These are phyloP conservation scores for Amanita fuliginea DNA, from an alignment of 768 basidiomycete genomes.

Conservation along the genomic window DNA sequence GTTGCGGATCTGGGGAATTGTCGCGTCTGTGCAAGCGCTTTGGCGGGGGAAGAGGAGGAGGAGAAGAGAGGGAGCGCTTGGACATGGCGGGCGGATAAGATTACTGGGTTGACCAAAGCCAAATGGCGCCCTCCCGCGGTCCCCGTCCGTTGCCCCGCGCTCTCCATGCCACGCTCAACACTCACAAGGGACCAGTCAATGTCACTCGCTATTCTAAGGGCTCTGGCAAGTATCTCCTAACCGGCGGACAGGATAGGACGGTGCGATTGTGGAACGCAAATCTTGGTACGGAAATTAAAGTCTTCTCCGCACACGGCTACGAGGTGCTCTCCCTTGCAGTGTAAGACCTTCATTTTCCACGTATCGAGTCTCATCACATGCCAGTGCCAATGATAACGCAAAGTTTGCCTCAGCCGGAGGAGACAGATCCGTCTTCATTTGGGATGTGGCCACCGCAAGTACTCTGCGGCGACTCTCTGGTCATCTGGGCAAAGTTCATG, in stretches of 20 bases:
- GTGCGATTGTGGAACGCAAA: conserved; percentile 87
- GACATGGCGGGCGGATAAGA: conserved; percentile 22
- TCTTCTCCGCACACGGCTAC: conserved; percentile 87
- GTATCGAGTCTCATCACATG: not conserved
- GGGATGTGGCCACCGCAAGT: conserved; percentile 88
- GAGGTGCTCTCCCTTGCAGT: conserved; percentile 88
- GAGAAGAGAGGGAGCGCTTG: conserved; percentile 40
- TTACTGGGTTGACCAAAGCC: not conserved
- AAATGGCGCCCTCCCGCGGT: conserved; percentile 46
- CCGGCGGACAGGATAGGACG: conserved; percentile 86
- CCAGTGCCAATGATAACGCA: conserved; percentile 84
- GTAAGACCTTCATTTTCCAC: conserved; percentile 33
- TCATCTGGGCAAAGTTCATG: conserved; percentile 85
- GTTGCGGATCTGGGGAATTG: conserved; percentile 5
- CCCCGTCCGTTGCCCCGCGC: conserved; percentile 34
- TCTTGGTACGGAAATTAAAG: conserved; percentile 82
- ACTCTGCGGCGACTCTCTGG: conserved; percentile 78
- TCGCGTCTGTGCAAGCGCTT: conserved; percentile 38
- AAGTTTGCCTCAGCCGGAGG: conserved; percentile 92
- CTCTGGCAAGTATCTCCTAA: conserved; percentile 78
- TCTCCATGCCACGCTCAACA: conserved; percentile 50
- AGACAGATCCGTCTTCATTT: conserved; percentile 85
- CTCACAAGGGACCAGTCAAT: conserved; percentile 80
- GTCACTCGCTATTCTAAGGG: conserved; percentile 90
- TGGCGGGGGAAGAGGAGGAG: conserved; percentile 33